phyloP scores from a whole-genome alignment of 495 filamentous ascomycete genomes.

The Penicillium bovifimosum region DNA sequence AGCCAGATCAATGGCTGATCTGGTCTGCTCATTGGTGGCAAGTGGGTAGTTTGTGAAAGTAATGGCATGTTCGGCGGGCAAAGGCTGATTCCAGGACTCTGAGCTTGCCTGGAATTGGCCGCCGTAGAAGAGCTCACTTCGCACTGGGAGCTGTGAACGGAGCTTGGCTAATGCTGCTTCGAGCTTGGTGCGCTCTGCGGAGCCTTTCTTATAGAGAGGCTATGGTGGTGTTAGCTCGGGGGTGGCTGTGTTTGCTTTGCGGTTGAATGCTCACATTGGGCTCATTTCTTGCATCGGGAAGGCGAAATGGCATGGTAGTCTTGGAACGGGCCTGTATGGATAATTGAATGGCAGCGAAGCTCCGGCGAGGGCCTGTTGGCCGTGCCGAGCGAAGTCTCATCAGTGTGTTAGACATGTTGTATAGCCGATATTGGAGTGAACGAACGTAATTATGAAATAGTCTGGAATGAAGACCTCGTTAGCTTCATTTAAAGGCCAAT shows the following conservation, averaged over 20 bases:
- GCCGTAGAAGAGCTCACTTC: constrained; percentile 48
- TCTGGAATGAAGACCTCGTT: background rate
- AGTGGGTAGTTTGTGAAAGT: constrained; percentile 70
- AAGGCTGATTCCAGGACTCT: constrained; percentile 49
- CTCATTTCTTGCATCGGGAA: constrained; percentile 34
- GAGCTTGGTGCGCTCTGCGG: constrained; percentile 61
- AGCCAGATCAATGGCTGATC: constrained; percentile 69
- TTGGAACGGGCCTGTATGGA: constrained; percentile 23
- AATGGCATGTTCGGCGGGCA: constrained; percentile 66
- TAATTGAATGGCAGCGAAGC: constrained; percentile 3
- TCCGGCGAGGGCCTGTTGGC: constrained; percentile 12
- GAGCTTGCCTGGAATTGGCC: constrained; percentile 41
- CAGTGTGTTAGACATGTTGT: constrained; percentile 17
- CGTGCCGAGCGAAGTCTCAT: constrained; percentile 19
- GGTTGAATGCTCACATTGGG: constrained; percentile 28
- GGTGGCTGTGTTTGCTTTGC: background rate
- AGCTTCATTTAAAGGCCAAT: background rate
- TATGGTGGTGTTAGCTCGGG: constrained; percentile 20
- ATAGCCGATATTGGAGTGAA: background rate
- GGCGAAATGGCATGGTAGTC: constrained; percentile 30
- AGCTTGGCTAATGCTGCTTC: constrained; percentile 56
- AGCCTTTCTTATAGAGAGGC: constrained; percentile 72
- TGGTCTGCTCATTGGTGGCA: constrained; percentile 63
- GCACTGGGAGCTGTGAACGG: constrained; percentile 42
- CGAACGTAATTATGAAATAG: constrained; percentile 1